phyloP scores from a whole-genome alignment of 2,329 filamentous ascomycete genomes.

The Fusarium agapanthi region DNA sequence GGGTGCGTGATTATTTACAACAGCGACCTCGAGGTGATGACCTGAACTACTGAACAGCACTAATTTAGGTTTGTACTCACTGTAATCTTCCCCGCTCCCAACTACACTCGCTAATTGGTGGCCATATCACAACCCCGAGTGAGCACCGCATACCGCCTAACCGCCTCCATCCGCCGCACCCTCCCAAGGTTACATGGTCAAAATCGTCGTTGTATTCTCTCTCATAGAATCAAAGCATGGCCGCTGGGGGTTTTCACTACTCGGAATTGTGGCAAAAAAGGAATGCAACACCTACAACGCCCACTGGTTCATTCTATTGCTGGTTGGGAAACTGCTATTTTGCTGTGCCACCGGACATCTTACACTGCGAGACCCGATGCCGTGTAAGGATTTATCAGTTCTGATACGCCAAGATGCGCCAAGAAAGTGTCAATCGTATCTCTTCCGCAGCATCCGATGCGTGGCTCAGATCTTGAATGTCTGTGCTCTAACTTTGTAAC shows the following conservation, averaged over 20 bases:
- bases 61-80: neutral
- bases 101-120: neutral
- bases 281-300: neutral
- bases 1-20: neutral
- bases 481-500: neutral
- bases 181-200: neutral
- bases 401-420: neutral
- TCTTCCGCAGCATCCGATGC: slow-evolving; percentile 11
- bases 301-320: neutral
- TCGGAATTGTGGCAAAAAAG: neutral
- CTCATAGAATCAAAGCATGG: neutral
- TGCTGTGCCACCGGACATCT: neutral
- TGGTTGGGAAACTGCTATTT: neutral
- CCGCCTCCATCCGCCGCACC: neutral
- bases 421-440: neutral
- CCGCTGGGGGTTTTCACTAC: neutral
- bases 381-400: neutral
- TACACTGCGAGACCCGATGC: neutral
- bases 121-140: neutral
- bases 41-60: neutral
- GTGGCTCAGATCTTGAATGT: neutral
- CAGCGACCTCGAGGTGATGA: neutral
- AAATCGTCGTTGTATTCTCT: neutral
- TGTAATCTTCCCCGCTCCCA: neutral
- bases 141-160: neutral